phyloP scores from a whole-genome alignment of 208 protist species.

The Leishmania guyanensis region DNA sequence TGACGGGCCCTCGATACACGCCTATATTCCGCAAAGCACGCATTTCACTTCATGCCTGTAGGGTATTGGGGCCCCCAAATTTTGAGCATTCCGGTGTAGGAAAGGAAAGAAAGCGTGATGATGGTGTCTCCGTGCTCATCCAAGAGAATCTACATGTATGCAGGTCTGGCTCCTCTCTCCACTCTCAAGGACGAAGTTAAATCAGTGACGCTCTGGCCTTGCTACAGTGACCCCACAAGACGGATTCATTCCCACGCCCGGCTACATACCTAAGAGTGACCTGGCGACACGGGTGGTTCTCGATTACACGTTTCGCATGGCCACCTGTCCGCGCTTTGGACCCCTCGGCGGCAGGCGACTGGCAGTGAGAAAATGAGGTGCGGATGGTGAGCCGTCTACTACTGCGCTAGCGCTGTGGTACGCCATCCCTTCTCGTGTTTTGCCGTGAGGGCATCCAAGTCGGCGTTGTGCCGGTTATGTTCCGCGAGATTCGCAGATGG shows the following conservation, averaged over 20 bases:
- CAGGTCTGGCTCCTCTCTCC: not conserved
- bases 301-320: not conserved
- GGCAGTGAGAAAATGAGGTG: not conserved
- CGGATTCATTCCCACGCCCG: not conserved
- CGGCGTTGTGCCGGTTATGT: not conserved
- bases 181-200: not conserved
- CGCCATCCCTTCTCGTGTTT: not conserved
- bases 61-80: too few species aligned
- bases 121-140: not conserved
- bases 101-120: not conserved
- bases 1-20: not conserved
- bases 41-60: not conserved
- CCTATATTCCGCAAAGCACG: not conserved
- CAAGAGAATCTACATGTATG: not conserved
- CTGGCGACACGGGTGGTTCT: not conserved
- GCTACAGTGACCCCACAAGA: not conserved
- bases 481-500: not conserved
- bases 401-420: not conserved
- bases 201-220: not conserved
- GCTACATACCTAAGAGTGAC: not conserved
- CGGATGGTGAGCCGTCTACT: not conserved
- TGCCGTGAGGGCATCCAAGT: not conserved
- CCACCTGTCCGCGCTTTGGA: not conserved
- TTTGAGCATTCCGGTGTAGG: not conserved
- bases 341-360: not conserved